These are phyloP conservation scores for Pythium oligandrum DNA, from an alignment of 352 stramenopile genomes.

Conservation along the genomic window DNA sequence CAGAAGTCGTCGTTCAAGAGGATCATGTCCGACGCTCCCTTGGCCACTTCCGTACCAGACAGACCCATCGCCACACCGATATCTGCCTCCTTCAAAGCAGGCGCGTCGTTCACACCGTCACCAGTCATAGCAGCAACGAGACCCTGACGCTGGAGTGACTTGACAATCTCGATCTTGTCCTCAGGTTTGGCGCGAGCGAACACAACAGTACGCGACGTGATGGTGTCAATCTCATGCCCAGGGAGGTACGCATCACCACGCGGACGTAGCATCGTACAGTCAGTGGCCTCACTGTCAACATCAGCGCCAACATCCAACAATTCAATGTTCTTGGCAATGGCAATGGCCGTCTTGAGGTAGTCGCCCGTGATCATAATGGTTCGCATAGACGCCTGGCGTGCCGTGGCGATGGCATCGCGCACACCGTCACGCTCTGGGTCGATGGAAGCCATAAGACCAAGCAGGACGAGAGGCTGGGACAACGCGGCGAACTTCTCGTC, in stretches of 20 bases:
- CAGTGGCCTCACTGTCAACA: slow-evolving; percentile 49
- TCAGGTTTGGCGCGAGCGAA: slow-evolving; percentile 94
- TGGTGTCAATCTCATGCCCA: slow-evolving; percentile 84
- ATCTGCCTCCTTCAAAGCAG: slow-evolving; percentile 94
- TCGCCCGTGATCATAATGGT: slow-evolving; percentile 95
- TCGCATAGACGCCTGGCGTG: slow-evolving; percentile 49
- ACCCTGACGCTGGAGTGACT: slow-evolving; percentile 89
- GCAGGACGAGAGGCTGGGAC: slow-evolving; percentile 83
- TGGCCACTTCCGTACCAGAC: slow-evolving; percentile 96
- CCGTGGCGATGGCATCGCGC: slow-evolving; percentile 37
- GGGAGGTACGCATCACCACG: slow-evolving; percentile 50
- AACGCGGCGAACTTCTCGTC: slow-evolving; percentile 66
- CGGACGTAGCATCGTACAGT: slow-evolving; percentile 63
- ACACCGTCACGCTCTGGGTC: slow-evolving; percentile 69
- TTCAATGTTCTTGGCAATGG: slow-evolving; percentile 92
- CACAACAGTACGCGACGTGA: slow-evolving; percentile 78
- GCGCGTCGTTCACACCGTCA: slow-evolving; percentile 98
- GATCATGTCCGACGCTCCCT: slow-evolving; percentile 98
- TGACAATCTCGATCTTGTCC: slow-evolving; percentile 96
- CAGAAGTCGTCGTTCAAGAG: slow-evolving; percentile 98
- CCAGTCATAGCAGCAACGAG: slow-evolving; percentile 96
- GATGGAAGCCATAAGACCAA: slow-evolving; percentile 92
- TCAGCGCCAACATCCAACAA: slow-evolving; percentile 78
- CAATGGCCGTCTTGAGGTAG: slow-evolving; percentile 92
- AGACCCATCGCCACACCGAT: slow-evolving; percentile 98